Percentiles rank a stretch among this genome's conserved stretches.
Evolutionary conservation across 2,329 filamentous ascomycete species (phyloP).

Genomic region (Calonectria honghensis): DNA sequence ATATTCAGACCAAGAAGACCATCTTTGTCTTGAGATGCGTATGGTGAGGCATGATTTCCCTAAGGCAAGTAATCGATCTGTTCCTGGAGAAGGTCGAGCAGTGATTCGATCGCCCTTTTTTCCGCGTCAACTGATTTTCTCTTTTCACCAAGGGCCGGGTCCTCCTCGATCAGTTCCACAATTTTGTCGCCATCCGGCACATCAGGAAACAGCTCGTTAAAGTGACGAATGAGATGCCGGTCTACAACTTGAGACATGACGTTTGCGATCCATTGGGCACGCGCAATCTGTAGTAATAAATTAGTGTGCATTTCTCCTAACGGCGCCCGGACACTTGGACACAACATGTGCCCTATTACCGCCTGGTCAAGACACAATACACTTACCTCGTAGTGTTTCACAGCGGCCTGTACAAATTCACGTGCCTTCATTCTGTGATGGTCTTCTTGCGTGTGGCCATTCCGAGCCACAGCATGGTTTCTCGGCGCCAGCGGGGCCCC

Average conservation of each 20-base stretch:
- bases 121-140: neutral
- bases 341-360: no score
- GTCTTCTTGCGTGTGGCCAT: neutral
- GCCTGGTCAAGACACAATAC: neutral
- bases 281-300: neutral
- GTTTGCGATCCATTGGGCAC: neutral
- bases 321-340: no score
- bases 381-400: conserved; percentile 1
- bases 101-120: neutral
- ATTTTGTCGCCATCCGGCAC: neutral
- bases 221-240: conserved; percentile 2
- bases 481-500: neutral
- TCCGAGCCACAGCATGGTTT: neutral
- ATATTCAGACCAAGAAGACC: no score
- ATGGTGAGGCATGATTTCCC: no score
- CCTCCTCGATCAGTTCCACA: neutral
- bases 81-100: neutral
- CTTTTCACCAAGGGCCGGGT: neutral
- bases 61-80: neutral
- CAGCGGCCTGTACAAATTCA: neutral
- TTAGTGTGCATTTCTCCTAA: neutral
- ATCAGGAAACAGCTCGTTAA: neutral
- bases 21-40: no score
- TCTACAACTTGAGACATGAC: conserved; percentile 1
- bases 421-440: neutral